Percentiles rank a stretch among this genome's conserved stretches.
phyloP scores from a whole-genome alignment of 768 basidiomycete genomes.

The Pleurotus giganteus region DNA sequence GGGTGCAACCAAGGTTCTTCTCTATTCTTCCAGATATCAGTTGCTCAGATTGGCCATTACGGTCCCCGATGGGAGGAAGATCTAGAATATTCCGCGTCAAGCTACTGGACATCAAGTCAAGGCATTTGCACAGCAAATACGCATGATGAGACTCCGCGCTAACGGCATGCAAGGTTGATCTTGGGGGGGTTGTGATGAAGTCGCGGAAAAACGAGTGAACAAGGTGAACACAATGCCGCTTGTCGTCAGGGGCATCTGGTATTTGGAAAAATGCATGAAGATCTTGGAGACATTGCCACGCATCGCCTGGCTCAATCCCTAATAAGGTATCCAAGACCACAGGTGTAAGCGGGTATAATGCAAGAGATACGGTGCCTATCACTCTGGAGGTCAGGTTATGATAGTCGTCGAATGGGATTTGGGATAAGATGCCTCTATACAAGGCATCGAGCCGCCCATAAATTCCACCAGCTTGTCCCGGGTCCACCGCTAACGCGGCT shows the following conservation, averaged over 20 bases:
- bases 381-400: background rate
- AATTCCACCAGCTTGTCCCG: slow-evolving; percentile 2
- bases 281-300: slow-evolving; percentile 3
- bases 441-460: slow-evolving; percentile 11
- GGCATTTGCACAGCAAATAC: slow-evolving; percentile 3
- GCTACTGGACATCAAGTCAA: slow-evolving; percentile 8
- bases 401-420: background rate
- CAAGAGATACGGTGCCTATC: slow-evolving; percentile 7
- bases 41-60: background rate
- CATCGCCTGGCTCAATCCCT: background rate
- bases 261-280: slow-evolving; percentile 4
- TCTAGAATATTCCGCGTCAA: slow-evolving; percentile 11
- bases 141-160: slow-evolving; percentile 8
- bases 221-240: background rate
- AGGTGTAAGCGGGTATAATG: background rate
- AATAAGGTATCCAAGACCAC: background rate
- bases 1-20: slow-evolving; percentile 2
- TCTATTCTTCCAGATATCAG: background rate
- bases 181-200: background rate
- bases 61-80: background rate
- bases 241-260: background rate
- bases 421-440: slow-evolving; percentile 12
- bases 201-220: slow-evolving; percentile 1
- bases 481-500: background rate
- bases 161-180: slow-evolving; percentile 1